Percentiles rank a stretch among this genome's conserved stretches.
phyloP scores from a whole-genome alignment of 495 filamentous ascomycete genomes.

The Aspergillus taichungensis region DNA sequence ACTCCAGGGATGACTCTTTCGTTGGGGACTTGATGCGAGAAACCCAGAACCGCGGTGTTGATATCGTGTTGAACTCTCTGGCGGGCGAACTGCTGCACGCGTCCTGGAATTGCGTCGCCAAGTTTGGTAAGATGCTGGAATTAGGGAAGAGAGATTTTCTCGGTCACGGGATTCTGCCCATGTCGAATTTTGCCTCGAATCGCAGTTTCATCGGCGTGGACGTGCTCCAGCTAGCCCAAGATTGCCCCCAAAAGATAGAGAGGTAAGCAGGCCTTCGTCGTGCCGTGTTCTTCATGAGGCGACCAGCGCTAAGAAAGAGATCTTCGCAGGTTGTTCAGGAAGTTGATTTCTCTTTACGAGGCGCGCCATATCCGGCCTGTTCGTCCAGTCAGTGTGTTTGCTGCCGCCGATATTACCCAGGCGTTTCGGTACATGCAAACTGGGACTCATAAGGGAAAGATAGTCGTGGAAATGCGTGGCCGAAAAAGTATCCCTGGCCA shows the following conservation, averaged over 20 bases:
- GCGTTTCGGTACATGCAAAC: conserved; percentile 42
- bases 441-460: conserved; percentile 24
- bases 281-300: too few relatives aligned
- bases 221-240: conserved; percentile 4
- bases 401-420: conserved; percentile 29
- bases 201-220: conserved; percentile 20
- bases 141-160: conserved; percentile 22
- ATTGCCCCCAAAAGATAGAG: background rate
- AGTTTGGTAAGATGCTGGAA: conserved; percentile 46
- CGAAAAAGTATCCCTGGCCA: conserved; percentile 1
- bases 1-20: conserved; percentile 39
- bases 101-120: conserved; percentile 46
- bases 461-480: conserved; percentile 16
- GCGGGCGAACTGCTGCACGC: conserved; percentile 36
- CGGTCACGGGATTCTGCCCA: conserved; percentile 11
- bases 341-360: too few relatives aligned
- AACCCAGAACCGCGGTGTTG: conserved; percentile 40
- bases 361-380: conserved; percentile 23
- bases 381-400: conserved; percentile 28
- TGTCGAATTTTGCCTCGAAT: conserved; percentile 30
- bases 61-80: conserved; percentile 43
- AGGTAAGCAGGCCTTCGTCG: too few relatives aligned
- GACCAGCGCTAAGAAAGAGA: too few relatives aligned
- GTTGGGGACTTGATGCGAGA: conserved; percentile 30
- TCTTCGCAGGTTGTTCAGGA: background rate